Conservation (phyloP, 345 rosid genomes). For the Heritiera littoralis region DNA sequence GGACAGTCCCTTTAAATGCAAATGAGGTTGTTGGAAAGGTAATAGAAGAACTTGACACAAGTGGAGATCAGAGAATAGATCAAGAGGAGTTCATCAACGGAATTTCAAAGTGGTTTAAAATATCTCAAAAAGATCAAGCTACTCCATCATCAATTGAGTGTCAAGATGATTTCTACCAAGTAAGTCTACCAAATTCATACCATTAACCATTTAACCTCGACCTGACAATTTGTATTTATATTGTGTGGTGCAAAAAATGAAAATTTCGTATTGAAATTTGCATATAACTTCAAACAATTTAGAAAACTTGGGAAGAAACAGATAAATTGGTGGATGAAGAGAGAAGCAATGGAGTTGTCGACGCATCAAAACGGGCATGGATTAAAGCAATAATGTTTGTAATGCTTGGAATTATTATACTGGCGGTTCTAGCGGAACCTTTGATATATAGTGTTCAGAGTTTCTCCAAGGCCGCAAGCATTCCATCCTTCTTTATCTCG, state of each 20-base stretch:
- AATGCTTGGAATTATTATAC: background rate
- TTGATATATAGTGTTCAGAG: constrained; percentile 1
- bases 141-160: background rate
- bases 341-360: background rate
- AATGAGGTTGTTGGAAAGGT: background rate
- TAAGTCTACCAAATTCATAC: background rate
- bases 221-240: too few species aligned
- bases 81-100: background rate
- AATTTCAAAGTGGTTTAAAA: constrained; percentile 7
- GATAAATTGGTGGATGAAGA: constrained; percentile 11
- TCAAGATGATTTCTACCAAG: background rate
- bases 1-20: background rate
- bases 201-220: too few species aligned
- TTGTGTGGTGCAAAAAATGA: too few species aligned
- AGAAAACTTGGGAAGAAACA: constrained; percentile 12
- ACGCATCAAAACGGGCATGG: background rate
- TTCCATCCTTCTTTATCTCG: constrained; percentile 1
- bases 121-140: background rate
- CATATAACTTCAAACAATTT: background rate
- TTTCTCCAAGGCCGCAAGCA: background rate
- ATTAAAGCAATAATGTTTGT: background rate
- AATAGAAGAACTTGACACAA: constrained; percentile 11
- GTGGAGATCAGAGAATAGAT: background rate
- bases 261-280: too few species aligned
- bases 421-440: constrained; percentile 5